Conservation (phyloP, 2,329 filamentous ascomycete genomes). For the Colletotrichum sp. region DNA sequence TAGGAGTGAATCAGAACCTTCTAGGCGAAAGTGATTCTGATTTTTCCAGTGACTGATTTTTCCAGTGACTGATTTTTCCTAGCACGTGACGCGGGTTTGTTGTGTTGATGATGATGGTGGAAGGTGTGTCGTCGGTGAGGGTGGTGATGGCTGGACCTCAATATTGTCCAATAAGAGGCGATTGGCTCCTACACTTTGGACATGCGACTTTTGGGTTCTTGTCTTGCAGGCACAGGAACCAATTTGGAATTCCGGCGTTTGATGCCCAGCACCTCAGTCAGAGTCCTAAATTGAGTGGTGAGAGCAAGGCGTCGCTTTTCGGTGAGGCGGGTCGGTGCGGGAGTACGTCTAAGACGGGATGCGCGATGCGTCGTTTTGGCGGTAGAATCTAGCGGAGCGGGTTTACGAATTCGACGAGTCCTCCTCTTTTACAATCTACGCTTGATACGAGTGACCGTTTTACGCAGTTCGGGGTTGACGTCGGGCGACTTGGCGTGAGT, state of each 20-base stretch:
- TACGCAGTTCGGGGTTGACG: neutral
- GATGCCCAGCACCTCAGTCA: slow-evolving; percentile 2
- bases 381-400: neutral
- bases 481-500: neutral
- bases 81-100: neutral
- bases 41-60: neutral
- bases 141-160: neutral
- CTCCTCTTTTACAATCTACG: neutral
- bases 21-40: neutral
- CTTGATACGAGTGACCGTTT: neutral
- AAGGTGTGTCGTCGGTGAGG: neutral
- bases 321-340: neutral
- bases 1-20: neutral
- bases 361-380: neutral
- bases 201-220: neutral
- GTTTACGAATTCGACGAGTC: neutral
- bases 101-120: neutral
- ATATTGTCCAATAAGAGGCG: neutral
- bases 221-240: neutral
- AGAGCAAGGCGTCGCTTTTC: neutral
- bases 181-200: neutral
- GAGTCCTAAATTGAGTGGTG: neutral
- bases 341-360: neutral
- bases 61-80: neutral
- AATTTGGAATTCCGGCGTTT: neutral